Conservation (phyloP, 139 green algal genomes). For the Micractinium conductrix region DNA sequence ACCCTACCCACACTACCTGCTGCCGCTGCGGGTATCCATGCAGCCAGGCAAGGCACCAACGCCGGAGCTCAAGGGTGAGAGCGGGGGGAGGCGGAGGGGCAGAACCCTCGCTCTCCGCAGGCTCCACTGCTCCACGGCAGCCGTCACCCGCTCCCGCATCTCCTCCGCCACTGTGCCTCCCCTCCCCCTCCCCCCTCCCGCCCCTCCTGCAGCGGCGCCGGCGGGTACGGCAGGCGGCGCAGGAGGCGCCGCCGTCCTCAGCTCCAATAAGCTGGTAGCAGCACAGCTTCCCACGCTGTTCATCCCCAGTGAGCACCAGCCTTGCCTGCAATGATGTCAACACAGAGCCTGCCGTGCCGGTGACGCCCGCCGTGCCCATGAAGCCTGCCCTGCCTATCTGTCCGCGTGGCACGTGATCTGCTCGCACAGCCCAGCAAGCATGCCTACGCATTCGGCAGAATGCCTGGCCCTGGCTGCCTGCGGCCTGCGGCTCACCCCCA, state of each 20-base stretch:
- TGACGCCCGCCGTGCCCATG: no score
- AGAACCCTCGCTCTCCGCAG: no score
- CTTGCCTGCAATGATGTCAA: neutral
- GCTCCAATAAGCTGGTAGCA: neutral
- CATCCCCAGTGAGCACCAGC: conserved; percentile 3
- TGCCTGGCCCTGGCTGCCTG: neutral
- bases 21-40: no score
- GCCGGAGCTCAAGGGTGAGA: no score
- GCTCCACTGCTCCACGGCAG: neutral
- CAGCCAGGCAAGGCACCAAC: no score
- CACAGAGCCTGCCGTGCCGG: no score
- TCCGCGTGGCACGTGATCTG: neutral
- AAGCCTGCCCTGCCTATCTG: neutral
- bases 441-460: no score
- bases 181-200: neutral
- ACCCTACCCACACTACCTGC: no score
- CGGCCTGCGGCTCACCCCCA: neutral
- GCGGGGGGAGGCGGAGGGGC: neutral
- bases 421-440: neutral
- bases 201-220: neutral
- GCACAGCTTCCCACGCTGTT: neutral
- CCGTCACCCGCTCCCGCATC: neutral
- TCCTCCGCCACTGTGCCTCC: neutral
- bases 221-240: neutral
- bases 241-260: neutral